These are phyloP conservation scores for Asterella californica DNA, from an alignment of 225 moss, liverwort and hornwort genomes.

Conservation along the genomic window DNA sequence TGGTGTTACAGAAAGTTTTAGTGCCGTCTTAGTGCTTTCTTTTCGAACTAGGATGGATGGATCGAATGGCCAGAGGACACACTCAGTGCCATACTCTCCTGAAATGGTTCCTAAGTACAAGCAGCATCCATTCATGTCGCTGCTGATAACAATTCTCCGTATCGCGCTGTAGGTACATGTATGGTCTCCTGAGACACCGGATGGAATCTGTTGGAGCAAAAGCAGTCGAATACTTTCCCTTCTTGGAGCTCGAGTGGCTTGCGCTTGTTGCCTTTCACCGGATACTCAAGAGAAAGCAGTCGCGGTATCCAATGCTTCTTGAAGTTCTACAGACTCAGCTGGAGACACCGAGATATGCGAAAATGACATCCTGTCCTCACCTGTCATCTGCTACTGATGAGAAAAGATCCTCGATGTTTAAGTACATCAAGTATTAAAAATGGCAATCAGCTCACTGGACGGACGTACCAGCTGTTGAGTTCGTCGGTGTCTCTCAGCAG, in stretches of 20 bases:
- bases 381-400: conserved; percentile 72
- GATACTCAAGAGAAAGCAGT: conserved; percentile 75
- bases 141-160: not conserved
- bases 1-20: not conserved
- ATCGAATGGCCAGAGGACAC: not conserved
- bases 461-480: no score
- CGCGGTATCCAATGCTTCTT: conserved; percentile 63
- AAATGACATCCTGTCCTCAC: conserved; percentile 49
- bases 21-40: not conserved
- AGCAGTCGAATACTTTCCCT: conserved; percentile 35
- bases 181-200: conserved; percentile 71
- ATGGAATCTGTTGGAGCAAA: conserved; percentile 64
- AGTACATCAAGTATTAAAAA: conserved; percentile 59
- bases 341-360: conserved; percentile 38
- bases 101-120: no score
- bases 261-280: conserved; percentile 68
- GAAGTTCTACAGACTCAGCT: conserved; percentile 49
- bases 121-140: not conserved
- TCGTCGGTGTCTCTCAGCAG: no score
- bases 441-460: not conserved
- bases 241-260: conserved; percentile 76
- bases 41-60: not conserved
- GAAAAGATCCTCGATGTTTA: conserved; percentile 82
- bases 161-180: conserved; percentile 67
- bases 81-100: no score